Evolutionary conservation across 352 stramenopile species (phyloP), one percentile per base, ranked within the genome.

Genomic region (Peronospora farinosa): DNA sequence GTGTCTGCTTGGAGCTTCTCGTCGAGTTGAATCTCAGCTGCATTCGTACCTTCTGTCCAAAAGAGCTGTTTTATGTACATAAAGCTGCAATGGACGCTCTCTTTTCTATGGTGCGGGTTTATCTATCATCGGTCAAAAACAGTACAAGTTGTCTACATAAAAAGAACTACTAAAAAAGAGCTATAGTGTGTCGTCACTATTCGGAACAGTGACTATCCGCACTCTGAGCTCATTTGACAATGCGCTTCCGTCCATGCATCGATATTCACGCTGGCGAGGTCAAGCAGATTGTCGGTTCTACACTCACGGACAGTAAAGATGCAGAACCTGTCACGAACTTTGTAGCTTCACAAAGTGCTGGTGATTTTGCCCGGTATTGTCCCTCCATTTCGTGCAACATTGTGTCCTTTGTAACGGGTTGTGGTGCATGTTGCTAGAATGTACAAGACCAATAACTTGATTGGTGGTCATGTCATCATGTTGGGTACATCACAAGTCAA

Each of bases 201-300:
- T 53, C 47, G 13, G 0, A 53, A 51, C n/a, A 54, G 38, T 54
- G 37, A n/a, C 38, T 30, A n/a, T 58, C 28, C 39, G 33, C 51
- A 58, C 16, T 21, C 28, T 7, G 7, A 55, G 13, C 38, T 54
- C 38, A 7, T 31, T 37, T 27, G 40, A 51, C 47, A 47, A 98
- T 97, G 87, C 92, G 95, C 63, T 98, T 99, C 71, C 86, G 95
- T 37, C 96, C 96, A 32, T 99, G 96, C 64, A 99, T 99, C 60
- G 96, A 99, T 72, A 88, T 99, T 49, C 96, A 99, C 72, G 77
- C 84, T 28, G 96, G 96, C 30, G 69, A 96, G 61, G 96, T 99
- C 33, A 99, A 99, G 79, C 96, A 99, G 73, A 99, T 99, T 65
- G 95, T 99, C 38, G 96, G 96, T 15, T 97, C 88, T 11, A 98